A percentile compares a stretch with the other conserved stretches of the same genome.
These are phyloP conservation scores for Fusarium nanum DNA, from an alignment of 2,329 filamentous ascomycete species.

Conservation along the genomic window DNA sequence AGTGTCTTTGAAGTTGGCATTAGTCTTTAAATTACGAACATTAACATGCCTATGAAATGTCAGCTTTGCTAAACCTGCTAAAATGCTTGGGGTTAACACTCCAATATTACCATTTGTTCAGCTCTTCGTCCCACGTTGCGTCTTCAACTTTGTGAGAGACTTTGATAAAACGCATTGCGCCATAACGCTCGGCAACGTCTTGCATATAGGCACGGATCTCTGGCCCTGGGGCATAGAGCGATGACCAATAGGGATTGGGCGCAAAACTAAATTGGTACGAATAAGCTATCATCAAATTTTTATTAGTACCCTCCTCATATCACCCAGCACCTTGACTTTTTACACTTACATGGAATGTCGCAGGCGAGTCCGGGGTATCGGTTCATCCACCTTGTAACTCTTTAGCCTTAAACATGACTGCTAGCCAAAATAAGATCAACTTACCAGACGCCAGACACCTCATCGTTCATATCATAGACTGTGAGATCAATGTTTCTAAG, in stretches of 20 bases:
- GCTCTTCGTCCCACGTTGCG: neutral
- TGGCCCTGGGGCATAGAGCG: slow-evolving; percentile 15
- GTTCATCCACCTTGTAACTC: slow-evolving; percentile 18
- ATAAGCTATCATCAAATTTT: neutral
- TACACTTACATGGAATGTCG: slow-evolving; percentile 23
- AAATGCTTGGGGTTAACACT: no score
- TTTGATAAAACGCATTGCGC: slow-evolving; percentile 17
- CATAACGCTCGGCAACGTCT: slow-evolving; percentile 17
- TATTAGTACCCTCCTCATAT: neutral
- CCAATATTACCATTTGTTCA: slow-evolving; percentile 10
- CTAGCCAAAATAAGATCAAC: neutral
- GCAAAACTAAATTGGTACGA: slow-evolving; percentile 22
- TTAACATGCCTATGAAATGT: neutral
- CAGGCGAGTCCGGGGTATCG: slow-evolving; percentile 23
- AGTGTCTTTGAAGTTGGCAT: neutral
- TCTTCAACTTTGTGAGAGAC: slow-evolving; percentile 6
- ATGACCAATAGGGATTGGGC: slow-evolving; percentile 20
- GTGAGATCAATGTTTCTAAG: slow-evolving; percentile 17
- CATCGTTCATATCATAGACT: slow-evolving; percentile 19
- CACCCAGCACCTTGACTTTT: neutral
- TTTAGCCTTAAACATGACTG: neutral
- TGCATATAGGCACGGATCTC: slow-evolving; percentile 25
- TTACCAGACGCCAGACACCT: slow-evolving; percentile 16
- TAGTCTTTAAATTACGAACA: neutral
- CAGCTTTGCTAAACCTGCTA: neutral